phyloP scores from a whole-genome alignment of 1,284 basidiomycete species.

The Wolfiporia cocos region DNA sequence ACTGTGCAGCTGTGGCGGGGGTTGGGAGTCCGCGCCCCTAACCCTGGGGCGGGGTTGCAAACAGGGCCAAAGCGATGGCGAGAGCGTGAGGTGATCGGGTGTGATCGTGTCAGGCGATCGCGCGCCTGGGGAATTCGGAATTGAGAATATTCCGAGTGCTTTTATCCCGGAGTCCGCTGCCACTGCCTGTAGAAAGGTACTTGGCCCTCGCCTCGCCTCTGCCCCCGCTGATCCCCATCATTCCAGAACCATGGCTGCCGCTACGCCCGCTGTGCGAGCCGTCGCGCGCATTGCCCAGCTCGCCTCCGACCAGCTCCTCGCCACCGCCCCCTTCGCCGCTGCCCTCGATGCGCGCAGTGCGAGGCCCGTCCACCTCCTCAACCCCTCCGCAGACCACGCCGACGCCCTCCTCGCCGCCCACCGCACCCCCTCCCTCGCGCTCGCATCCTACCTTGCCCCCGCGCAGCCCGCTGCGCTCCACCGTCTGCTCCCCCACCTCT shows the following conservation, averaged over 20 bases:
- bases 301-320: conserved; percentile 58
- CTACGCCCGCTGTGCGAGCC: conserved; percentile 16
- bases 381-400: conserved; percentile 55
- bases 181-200: too few species aligned
- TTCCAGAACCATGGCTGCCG: too few species aligned
- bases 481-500: conserved; percentile 50
- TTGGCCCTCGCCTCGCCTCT: too few species aligned
- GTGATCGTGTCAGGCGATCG: background rate
- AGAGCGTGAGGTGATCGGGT: conserved; percentile 4
- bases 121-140: background rate
- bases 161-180: conserved; percentile 4
- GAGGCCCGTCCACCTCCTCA: conserved; percentile 26
- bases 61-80: conserved; percentile 19
- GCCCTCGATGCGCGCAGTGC: conserved; percentile 9
- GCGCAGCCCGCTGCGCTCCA: conserved; percentile 41
- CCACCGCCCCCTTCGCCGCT: conserved; percentile 29
- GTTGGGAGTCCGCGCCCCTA: conserved; percentile 18
- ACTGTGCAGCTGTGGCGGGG: conserved; percentile 18
- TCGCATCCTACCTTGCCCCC: conserved; percentile 48
- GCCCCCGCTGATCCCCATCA: background rate
- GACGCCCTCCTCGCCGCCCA: conserved; percentile 40
- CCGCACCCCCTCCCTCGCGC: conserved; percentile 21
- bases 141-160: conserved; percentile 7
- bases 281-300: conserved; percentile 68
- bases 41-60: conserved; percentile 15